Evolutionary conservation across 2,329 filamentous ascomycete genomes (phyloP).

Genomic region (Diaporthe capsici): DNA sequence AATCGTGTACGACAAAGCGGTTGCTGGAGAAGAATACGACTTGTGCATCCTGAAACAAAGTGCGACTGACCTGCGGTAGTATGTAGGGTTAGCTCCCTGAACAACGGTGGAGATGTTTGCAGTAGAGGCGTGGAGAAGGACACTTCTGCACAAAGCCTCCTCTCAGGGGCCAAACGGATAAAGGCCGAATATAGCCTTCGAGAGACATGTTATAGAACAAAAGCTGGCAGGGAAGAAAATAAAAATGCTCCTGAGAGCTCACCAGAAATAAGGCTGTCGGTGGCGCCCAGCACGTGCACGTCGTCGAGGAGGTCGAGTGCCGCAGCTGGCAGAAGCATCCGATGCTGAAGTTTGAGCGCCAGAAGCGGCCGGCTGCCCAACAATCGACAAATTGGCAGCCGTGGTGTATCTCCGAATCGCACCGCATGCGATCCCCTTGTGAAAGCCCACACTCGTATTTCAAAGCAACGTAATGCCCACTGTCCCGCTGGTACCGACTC

Average conservation of each 20-base stretch:
- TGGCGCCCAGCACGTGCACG: neutral
- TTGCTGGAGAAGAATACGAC: constrained; percentile 1
- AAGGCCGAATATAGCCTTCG: neutral
- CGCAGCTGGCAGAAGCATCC: neutral
- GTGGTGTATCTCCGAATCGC: neutral
- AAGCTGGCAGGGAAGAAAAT: too few species aligned
- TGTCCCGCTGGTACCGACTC: neutral
- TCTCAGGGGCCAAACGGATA: neutral
- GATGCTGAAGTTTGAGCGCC: too few species aligned
- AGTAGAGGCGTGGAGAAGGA: too few species aligned
- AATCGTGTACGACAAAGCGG: constrained; percentile 5
- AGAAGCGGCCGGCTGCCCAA: neutral
- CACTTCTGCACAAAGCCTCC: neutral
- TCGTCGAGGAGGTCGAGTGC: neutral
- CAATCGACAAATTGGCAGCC: neutral
- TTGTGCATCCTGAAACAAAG: neutral
- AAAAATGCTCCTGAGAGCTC: neutral
- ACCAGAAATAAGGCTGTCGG: neutral
- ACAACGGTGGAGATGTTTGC: neutral
- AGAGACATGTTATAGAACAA: neutral
- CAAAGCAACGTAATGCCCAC: neutral
- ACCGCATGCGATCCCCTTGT: too few species aligned
- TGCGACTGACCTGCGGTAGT: neutral
- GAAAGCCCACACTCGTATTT: neutral
- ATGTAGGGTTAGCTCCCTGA: neutral